Percentiles rank a stretch among this genome's conserved stretches.
phyloP scores from a whole-genome alignment of 371 early-diverging fungal species.

The Zychaea mexicana region DNA sequence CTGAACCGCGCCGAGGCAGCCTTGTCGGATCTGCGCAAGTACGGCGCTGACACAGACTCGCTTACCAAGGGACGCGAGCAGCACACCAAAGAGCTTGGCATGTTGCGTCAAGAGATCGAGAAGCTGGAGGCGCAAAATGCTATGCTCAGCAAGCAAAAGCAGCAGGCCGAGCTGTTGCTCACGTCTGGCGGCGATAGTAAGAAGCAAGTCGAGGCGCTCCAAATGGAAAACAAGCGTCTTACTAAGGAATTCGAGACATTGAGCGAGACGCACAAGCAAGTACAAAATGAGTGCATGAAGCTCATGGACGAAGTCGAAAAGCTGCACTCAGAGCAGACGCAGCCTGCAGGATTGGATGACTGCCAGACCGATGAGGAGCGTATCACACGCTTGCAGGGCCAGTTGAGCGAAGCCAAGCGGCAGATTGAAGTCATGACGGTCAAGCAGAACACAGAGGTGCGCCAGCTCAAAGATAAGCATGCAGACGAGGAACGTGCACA shows the following conservation, averaged over 20 bases:
- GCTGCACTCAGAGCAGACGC: conserved; percentile 60
- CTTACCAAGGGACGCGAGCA: conserved; percentile 27
- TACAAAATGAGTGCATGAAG: conserved; percentile 72
- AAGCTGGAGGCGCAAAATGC: conserved; percentile 38
- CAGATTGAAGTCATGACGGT: conserved; percentile 50
- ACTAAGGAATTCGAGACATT: conserved; percentile 52
- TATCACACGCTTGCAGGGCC: conserved; percentile 22
- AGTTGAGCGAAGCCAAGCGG: conserved; percentile 53
- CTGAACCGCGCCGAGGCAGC: conserved; percentile 20
- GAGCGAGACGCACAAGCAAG: conserved; percentile 65
- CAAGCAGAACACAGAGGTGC: conserved; percentile 57
- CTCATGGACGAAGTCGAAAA: conserved; percentile 78
- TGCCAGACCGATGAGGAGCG: conserved; percentile 28
- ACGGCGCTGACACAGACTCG: conserved; percentile 30
- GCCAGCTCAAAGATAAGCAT: conserved; percentile 54
- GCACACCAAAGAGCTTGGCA: conserved; percentile 33
- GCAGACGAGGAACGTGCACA: conserved; percentile 60
- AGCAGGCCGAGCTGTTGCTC: conserved; percentile 43
- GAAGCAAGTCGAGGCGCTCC: conserved; percentile 28
- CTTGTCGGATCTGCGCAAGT: conserved; percentile 20
- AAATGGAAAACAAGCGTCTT: conserved; percentile 58
- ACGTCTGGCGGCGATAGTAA: conserved; percentile 36
- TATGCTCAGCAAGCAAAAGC: conserved; percentile 48
- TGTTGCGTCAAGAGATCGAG: conserved; percentile 39
- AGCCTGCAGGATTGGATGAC: conserved; percentile 26